These are phyloP conservation scores for Halophytophthora polymorphica DNA, from an alignment of 352 stramenopile species.

Conservation along the genomic window DNA sequence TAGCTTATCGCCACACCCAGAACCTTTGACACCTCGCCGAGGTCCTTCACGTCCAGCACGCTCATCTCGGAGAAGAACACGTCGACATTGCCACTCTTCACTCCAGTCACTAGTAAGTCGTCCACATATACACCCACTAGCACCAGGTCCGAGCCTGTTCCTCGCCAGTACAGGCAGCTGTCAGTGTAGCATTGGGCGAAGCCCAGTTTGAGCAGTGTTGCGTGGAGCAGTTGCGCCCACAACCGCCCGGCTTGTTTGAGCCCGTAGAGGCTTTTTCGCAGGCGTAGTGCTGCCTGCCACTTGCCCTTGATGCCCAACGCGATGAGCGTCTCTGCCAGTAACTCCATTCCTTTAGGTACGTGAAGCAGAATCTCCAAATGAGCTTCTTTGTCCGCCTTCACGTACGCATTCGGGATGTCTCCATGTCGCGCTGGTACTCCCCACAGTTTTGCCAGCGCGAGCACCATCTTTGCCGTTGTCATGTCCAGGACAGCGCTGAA, in stretches of 20 bases:
- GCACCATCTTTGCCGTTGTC: constrained; percentile 14
- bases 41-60: constrained; percentile 23
- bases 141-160: neutral
- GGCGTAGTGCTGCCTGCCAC: constrained; percentile 10
- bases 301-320: constrained; percentile 6
- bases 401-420: constrained; percentile 33
- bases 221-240: constrained; percentile 26
- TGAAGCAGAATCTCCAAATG: constrained; percentile 19
- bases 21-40: constrained; percentile 19
- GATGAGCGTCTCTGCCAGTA: constrained; percentile 7
- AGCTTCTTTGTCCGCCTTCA: constrained; percentile 21
- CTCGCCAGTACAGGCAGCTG: constrained; percentile 23
- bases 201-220: constrained; percentile 8
- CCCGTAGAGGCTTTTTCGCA: constrained; percentile 28
- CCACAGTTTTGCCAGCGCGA: constrained; percentile 14
- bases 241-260: constrained; percentile 27
- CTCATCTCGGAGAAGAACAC: constrained; percentile 12
- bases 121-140: constrained; percentile 26
- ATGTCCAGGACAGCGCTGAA: constrained; percentile 32
- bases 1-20: constrained; percentile 25
- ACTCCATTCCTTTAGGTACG: constrained; percentile 16
- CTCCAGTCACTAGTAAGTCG: constrained; percentile 26
- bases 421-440: constrained; percentile 19
- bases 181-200: constrained; percentile 23
- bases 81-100: constrained; percentile 1